Base-by-base conservation (phyloP, 768 basidiomycete genomes). In the Daedalea quercina region DNA sequence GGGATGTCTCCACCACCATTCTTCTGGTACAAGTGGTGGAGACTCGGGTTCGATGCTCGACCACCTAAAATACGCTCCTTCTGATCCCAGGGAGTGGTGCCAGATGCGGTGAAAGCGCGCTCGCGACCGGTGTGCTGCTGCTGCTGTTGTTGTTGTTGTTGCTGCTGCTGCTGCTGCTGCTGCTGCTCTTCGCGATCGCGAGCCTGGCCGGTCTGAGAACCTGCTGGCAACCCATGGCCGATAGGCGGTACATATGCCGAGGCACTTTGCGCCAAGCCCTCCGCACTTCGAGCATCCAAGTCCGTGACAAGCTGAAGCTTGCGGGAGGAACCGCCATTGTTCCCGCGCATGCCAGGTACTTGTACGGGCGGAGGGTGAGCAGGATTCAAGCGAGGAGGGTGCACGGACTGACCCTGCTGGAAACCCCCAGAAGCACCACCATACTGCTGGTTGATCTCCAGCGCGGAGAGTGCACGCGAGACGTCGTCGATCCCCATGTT, bases 341-440 rank as follows among this genome's bases (percentile, higher is more conserved):
- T 73, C 33, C 67, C 71, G 54, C 75, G 73, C 60, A 75, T 62
- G 44, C 70, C 70, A 11, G 74, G 65, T 11, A 70, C 67, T 53
- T 79, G 79, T n/a, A 69, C 63, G 44, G 76, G 70, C 8, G 76
- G 73, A n/a, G 75, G 71, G 31, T 73, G 63, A 25, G 74, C 57
- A 28, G 77, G 74, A 59, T 78, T 85, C 71, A 89, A 89, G 40
- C 86, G 78, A 34, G 87, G 87, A 3, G 86, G 84, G 60, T 84
- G 82, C 9, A 65, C 69, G 50, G 78, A 76, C 56, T 84, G 85
- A 26, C 79, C 76, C 20, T 71, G 54, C 56, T 66, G 53, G 51
- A 55, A 67, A 50, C 63, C 60, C 13, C 56, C 52, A 9, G 57
- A 66, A 53, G 68, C 51, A 47, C 63, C 62, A 52, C 57, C 56